Percentiles rank a stretch among this genome's conserved stretches.
phyloP scores from a whole-genome alignment of 2,329 filamentous ascomycete species.

The Colletotrichum ledebouriae region DNA sequence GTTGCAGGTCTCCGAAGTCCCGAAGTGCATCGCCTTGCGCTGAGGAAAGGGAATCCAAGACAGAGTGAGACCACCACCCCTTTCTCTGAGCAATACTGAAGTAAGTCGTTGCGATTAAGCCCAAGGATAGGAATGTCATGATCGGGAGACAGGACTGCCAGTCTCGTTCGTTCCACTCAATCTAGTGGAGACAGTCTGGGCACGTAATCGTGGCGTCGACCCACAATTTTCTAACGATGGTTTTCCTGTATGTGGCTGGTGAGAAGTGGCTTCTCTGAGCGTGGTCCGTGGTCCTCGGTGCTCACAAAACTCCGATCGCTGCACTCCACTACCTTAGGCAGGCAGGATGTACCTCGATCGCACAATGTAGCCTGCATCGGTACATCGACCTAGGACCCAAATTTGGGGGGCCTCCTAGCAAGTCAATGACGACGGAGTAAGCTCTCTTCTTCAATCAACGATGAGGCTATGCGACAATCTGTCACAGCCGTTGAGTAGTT shows the following conservation, averaged over 20 bases:
- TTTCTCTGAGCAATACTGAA: slow-evolving; percentile 21
- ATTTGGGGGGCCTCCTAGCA: slow-evolving; percentile 10
- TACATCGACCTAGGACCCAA: slow-evolving; percentile 22
- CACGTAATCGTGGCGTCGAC: slow-evolving; percentile 16
- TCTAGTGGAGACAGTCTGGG: slow-evolving; percentile 16
- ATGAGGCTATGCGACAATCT: slow-evolving; percentile 26
- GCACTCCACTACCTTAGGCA: too few relatives aligned
- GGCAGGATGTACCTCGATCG: slow-evolving; percentile 25
- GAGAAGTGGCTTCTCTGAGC: slow-evolving; percentile 2
- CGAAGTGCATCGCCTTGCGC: slow-evolving; percentile 23
- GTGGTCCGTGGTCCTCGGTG: slow-evolving; percentile 25
- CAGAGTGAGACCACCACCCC: slow-evolving; percentile 29
- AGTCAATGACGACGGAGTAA: slow-evolving; percentile 42
- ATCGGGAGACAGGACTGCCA: slow-evolving; percentile 27
- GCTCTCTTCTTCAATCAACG: slow-evolving; percentile 8
- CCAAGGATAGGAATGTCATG: slow-evolving; percentile 25
- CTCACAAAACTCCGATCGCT: slow-evolving; percentile 32
- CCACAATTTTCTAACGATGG: background rate
- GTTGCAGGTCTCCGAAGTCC: slow-evolving; percentile 28
- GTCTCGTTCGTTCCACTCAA: slow-evolving; percentile 36
- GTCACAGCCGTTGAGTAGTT: slow-evolving; percentile 5
- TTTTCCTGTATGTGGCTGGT: slow-evolving; percentile 25
- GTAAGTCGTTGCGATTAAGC: slow-evolving; percentile 22
- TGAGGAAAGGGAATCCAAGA: slow-evolving; percentile 21
- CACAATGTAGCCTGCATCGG: slow-evolving; percentile 24